Base-by-base conservation (phyloP, 257 asterid species). In the Eustoma russellianum region DNA sequence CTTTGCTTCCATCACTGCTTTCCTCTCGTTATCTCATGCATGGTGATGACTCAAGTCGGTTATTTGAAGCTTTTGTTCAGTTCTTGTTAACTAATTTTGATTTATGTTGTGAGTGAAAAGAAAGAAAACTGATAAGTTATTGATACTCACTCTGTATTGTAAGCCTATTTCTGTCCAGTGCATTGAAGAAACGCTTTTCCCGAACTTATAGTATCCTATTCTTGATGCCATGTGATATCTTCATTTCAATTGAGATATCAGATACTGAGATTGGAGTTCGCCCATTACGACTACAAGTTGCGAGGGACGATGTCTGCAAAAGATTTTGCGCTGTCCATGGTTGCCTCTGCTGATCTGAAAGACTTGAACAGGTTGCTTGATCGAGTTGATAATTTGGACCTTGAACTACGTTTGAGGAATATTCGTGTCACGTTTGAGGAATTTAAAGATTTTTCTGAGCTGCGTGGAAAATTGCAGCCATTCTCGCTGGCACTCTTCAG, bases 311-410 rank as follows among this genome's bases (percentile, higher is more conserved):
- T 89, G 70, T 74, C 94, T 13, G 89, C 90, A 46, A 89, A 89
- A 74, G 95, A 89, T 77, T 85, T 89, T 66, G 88, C 94, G 14
- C 64, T 83, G 56, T 83, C 97, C 53, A 74, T 83, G 94, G 95
- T 85, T 60, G 94, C 94, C 48, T 83, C 97, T 43, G 94, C 97
- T 41, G 95, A 89, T 70, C 46, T 89, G 74, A 85, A 74, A 66
- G 86, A 81, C 73, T 66, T 85, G 62, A 61, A 52, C 61, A 85
- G 76, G 74, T 64, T 89, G 74, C 89, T 83, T 45, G 77, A 62
- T 57, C 86, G 82, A 34, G 97, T 81, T 73, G 85, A 81, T 60
- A 76, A 68, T 56, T 46, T 89, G 50, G 84, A 79, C 63, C 73
- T 64, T 51, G 65, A 67, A 51, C 85, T 89, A 61, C 74, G 53